These are phyloP conservation scores for Meyerozyma sp. DNA, from an alignment of 1,139 yeast species.

Conservation along the genomic window DNA sequence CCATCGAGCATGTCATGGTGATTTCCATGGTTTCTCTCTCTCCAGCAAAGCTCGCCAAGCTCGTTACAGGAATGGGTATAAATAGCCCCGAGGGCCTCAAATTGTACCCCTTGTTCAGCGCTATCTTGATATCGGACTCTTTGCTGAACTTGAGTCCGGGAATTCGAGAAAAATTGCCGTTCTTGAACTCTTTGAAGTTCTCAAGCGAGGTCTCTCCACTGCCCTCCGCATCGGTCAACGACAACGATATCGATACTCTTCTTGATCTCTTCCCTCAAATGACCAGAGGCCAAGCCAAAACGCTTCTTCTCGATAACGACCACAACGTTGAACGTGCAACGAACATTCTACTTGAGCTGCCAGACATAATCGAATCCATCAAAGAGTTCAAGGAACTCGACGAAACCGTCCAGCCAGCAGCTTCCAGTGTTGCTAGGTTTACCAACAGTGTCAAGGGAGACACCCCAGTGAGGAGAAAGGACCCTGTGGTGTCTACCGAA, in stretches of 20 bases:
- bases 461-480: not conserved
- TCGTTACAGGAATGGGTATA: slow-evolving; percentile 41
- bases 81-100: slow-evolving; percentile 34
- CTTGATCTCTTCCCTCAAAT: slow-evolving; percentile 59
- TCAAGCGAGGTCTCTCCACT: slow-evolving; percentile 1
- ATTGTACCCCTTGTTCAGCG: slow-evolving; percentile 49
- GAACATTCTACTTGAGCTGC: slow-evolving; percentile 57
- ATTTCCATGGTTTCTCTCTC: slow-evolving; percentile 50
- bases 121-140: slow-evolving; percentile 42
- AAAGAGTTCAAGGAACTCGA: slow-evolving; percentile 8
- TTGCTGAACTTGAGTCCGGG: slow-evolving; percentile 45
- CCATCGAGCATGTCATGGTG: slow-evolving; percentile 44
- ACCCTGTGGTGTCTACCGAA: slow-evolving; percentile 8
- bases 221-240: slow-evolving; percentile 15
- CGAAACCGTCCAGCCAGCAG: not conserved
- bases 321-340: slow-evolving; percentile 57
- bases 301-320: slow-evolving; percentile 42
- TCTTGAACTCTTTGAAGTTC: slow-evolving; percentile 17
- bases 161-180: slow-evolving; percentile 42
- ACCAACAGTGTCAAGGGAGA: not conserved
- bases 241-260: slow-evolving; percentile 38
- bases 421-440: not conserved
- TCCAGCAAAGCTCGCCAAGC: slow-evolving; percentile 34
- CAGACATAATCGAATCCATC: slow-evolving; percentile 29
- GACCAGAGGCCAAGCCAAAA: slow-evolving; percentile 36